These are phyloP conservation scores for Selenicereus undatus DNA, from an alignment of 148 eudicot genomes.

Conservation along the genomic window DNA sequence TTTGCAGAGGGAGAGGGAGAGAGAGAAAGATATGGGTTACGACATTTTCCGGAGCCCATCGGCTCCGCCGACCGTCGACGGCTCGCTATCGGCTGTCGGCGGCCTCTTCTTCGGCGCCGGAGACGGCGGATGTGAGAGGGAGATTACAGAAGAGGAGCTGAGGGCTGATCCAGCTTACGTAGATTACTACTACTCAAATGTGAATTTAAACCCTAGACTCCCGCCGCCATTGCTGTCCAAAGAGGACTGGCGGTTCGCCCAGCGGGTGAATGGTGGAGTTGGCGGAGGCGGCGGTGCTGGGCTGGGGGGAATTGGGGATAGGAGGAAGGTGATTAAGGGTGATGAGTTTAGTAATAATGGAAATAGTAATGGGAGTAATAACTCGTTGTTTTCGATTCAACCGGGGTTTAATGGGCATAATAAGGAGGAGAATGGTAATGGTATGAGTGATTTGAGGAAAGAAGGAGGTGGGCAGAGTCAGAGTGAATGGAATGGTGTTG, in stretches of 20 bases:
- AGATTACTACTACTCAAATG: constrained; percentile 54
- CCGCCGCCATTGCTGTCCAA: constrained; percentile 62
- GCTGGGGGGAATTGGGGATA: constrained; percentile 61
- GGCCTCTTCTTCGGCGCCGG: constrained; percentile 35
- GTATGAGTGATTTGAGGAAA: constrained; percentile 21
- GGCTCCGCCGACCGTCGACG: constrained; percentile 77
- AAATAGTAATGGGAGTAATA: constrained; percentile 5
- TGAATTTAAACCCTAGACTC: constrained; percentile 55
- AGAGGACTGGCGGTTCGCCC: constrained; percentile 63
- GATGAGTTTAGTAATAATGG: constrained; percentile 5
- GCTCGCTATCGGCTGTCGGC: constrained; percentile 48
- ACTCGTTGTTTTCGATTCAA: constrained; percentile 5
- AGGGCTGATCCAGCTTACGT: constrained; percentile 67
- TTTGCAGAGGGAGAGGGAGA: constrained; percentile 34
- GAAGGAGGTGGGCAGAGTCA: constrained; percentile 29
- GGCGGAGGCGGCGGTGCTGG: constrained; percentile 31
- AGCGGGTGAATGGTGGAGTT: constrained; percentile 46
- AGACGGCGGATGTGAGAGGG: constrained; percentile 14
- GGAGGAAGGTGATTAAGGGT: constrained; percentile 35
- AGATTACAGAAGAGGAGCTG: constrained; percentile 45
- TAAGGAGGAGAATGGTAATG: constrained; percentile 6
- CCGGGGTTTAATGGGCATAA: constrained; percentile 14
- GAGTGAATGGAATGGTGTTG: constrained; percentile 70
- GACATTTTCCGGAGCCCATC: constrained; percentile 64
- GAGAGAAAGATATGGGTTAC: constrained; percentile 39